A percentile compares a stretch with the other conserved stretches of the same genome.
Conservation (phyloP, 2,329 filamentous ascomycete genomes). For the Phaeosphaeriaceae sp. region DNA sequence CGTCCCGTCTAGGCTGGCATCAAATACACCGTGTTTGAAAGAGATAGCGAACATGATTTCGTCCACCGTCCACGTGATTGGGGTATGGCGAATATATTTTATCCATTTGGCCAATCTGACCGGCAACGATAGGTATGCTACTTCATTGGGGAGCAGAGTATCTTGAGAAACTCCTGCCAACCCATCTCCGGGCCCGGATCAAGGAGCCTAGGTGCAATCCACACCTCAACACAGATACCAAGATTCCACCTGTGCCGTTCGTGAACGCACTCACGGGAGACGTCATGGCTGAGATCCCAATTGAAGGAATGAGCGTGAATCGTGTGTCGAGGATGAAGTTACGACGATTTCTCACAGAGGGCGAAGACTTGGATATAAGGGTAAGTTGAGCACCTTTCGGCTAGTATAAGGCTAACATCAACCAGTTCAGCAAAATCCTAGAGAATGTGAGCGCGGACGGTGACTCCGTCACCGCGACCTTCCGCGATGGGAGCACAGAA, state of each 20-base stretch:
- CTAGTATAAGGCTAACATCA: not conserved
- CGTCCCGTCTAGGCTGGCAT: not conserved
- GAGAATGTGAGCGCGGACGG: not conserved
- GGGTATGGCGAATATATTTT: not conserved
- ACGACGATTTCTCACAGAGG: not conserved
- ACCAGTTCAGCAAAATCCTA: not conserved
- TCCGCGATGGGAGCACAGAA: not conserved
- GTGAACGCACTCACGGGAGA: not conserved
- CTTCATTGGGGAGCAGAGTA: not conserved
- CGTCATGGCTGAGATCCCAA: not conserved
- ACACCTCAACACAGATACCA: not conserved
- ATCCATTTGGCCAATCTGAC: not conserved
- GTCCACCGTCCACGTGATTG: not conserved
- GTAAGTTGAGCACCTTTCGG: not conserved
- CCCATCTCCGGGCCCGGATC: not conserved
- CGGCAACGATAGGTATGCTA: not conserved
- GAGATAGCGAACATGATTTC: not conserved
- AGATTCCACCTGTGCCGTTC: not conserved
- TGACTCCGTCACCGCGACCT: not conserved
- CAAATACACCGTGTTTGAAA: not conserved
- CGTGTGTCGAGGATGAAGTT: not conserved
- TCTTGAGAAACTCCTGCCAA: not conserved
- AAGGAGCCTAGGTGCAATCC: not conserved
- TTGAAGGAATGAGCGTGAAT: not conserved
- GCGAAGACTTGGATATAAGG: not conserved